Base-by-base conservation (phyloP, 1,284 basidiomycete species). In the Malassezia yamatoensis region DNA sequence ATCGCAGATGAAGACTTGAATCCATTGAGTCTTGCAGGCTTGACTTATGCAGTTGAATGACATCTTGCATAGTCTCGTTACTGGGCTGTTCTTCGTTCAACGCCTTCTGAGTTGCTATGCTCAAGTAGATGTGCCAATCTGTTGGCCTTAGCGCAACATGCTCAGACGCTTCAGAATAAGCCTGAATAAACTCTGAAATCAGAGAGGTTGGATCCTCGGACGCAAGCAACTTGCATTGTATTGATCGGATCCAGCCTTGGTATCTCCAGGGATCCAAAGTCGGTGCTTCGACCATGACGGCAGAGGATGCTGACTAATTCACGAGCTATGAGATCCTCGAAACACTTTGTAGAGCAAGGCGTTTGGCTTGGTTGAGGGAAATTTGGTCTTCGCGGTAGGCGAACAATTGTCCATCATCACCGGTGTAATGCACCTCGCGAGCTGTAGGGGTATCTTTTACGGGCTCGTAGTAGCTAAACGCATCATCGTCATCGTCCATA, bases 361-460 rank as follows among this genome's bases (percentile, higher is more conserved):
- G 43, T 15, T 59, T 59, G 34, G 66, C 70, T 58, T 74, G 72
- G 11, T 70, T 65, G 16, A 72, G 57, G 32, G 61, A 63, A 50
- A 74, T 74, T 13, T 65, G 63, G 10, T 69, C 72, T 48, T 72
- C 65, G n/a, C 65, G 50, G 51, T 63, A 66, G 10, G 65, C 62
- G 35, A 74, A 53, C 9, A 51, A 62, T 53, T 70, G 68, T 1
- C 72, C 72, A 48, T 74, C 65, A 32, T 72, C 72, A 20, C 72
- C 72, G 35, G 64, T 60, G 16, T 72, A 64, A 15, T 64, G 58
- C 13, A 72, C 54, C 15, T 68, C 66, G 29, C 53, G 53, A n/a
- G 47, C 49, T n/a, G 53, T 60, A 0, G 51, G 48, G 18, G 56
- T 59, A 32, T 55, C 58, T 0, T 59, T 60, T 33, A 57, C 51